Evolutionary conservation across 1,284 basidiomycete species (phyloP), one percentile per base, ranked within the genome.

Genomic region (Ganoderma boninense): DNA sequence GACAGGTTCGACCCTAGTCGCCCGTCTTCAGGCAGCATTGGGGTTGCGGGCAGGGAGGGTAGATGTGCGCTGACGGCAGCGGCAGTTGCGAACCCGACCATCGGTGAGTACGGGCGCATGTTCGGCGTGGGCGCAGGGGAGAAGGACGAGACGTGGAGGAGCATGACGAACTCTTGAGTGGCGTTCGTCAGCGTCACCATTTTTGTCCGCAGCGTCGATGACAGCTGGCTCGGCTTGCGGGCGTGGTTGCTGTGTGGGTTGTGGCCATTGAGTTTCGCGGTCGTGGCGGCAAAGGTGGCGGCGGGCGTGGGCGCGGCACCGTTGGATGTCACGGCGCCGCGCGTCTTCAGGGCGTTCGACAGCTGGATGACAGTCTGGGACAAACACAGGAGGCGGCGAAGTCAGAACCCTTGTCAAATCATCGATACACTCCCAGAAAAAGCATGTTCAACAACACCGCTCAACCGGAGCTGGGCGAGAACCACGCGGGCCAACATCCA

Each of bases 81-180:
- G 4, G 40, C 60, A 26, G 62, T 63, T 13, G 72, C 68, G 38
- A 69, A 66, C 56, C 70, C 71, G 46, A 81, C 79, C 82, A 89
- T 84, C 14, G 92, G 91, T 44, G 91, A 90, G 77, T 88, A 89
- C 18, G 90, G 71, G 56, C 73, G 73, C 67, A 74, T 83, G 43
- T 89, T 83, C 43, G 88, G 83, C 0, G 86, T 84, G 6, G 84
- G 80, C 29, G 88, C 82, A 2, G 88, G 85, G 42, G 93, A 89
- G 77, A 92, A 91, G 0, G 92, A 93, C n/a, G 93, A 93, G 62
- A 93, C 90, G 77, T 93, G 92, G 20, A 95, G 81, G 63, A 95
- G 84, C 76, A 93, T 92, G 64, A 92, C 89, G 74, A 94, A 91
- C 77, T 92, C 92, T 79, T 95, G 91, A 11, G 93, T 93, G 35